Conservation (phyloP, 2,329 filamentous ascomycete genomes). For the Ascochyta lentis region DNA sequence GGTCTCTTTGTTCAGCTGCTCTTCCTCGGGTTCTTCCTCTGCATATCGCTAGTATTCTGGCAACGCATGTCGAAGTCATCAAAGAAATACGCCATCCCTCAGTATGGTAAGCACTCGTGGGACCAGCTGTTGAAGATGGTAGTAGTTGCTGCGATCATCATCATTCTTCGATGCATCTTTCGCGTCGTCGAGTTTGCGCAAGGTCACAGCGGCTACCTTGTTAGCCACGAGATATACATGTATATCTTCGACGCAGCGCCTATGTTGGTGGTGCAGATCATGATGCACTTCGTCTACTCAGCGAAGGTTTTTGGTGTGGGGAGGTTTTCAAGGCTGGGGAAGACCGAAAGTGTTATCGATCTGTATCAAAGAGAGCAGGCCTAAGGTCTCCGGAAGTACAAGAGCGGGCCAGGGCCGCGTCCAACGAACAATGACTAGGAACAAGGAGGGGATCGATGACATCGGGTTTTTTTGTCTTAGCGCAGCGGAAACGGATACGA, state of each 20-base stretch:
- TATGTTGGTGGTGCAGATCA: slow-evolving; percentile 53
- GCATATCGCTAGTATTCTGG: slow-evolving; percentile 31
- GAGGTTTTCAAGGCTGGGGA: slow-evolving; percentile 13
- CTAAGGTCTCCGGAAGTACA: neutral
- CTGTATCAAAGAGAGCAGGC: slow-evolving; percentile 22
- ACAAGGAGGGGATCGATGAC: neutral
- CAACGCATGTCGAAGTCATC: slow-evolving; percentile 27
- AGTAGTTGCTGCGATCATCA: slow-evolving; percentile 53
- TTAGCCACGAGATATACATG: slow-evolving; percentile 52
- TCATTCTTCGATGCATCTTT: slow-evolving; percentile 58
- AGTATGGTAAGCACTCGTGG: slow-evolving; percentile 45
- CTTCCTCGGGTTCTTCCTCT: slow-evolving; percentile 33
- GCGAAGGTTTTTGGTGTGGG: slow-evolving; percentile 25
- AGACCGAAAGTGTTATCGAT: slow-evolving; percentile 27
- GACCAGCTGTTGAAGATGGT: slow-evolving; percentile 51
- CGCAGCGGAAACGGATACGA: neutral
- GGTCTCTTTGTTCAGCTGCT: slow-evolving; percentile 35
- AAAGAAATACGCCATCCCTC: slow-evolving; percentile 18
- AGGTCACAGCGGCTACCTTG: slow-evolving; percentile 54
- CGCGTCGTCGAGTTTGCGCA: slow-evolving; percentile 57
- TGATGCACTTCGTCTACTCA: slow-evolving; percentile 34
- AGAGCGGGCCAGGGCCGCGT: neutral
- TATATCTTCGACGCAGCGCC: slow-evolving; percentile 56
- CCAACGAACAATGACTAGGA: neutral
- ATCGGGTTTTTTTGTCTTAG: neutral